Percentiles rank a stretch among this genome's conserved stretches.
These are phyloP conservation scores for Panicum hallii DNA, from an alignment of 202 grass and related monocot species.

Conservation along the genomic window DNA sequence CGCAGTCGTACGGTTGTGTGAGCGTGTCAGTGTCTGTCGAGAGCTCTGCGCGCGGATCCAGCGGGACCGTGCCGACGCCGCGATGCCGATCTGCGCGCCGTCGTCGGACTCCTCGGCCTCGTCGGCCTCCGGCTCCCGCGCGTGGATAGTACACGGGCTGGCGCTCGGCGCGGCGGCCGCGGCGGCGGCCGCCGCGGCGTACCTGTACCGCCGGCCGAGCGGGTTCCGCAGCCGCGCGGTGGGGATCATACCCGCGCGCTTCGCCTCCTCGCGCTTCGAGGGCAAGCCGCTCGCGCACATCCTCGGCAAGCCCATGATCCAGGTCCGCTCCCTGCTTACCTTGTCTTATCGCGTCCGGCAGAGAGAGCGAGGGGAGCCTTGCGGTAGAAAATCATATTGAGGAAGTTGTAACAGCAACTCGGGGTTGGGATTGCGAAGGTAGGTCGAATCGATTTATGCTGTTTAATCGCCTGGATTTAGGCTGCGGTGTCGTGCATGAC, in stretches of 20 bases:
- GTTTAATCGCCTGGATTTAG: not conserved
- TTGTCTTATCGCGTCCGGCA: not conserved
- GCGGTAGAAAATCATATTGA: not conserved
- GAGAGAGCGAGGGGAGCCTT: not conserved
- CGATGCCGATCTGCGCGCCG: conserved; percentile 79
- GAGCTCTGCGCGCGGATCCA: conserved; percentile 8
- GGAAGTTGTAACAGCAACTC: not conserved
- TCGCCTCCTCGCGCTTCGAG: conserved; percentile 93
- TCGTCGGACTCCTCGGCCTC: conserved; percentile 57
- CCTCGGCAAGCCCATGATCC: conserved; percentile 97
- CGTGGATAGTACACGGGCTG: conserved; percentile 65
- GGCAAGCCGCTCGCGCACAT: conserved; percentile 86
- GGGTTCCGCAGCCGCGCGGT: conserved; percentile 75
- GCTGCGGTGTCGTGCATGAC: not conserved
- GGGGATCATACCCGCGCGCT: conserved; percentile 90
- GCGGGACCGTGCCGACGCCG: conserved; percentile 8
- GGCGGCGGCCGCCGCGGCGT: conserved; percentile 46
- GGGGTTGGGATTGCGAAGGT: not conserved
- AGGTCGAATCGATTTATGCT: not conserved
- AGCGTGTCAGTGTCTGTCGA: not conserved
- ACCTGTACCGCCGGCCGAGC: conserved; percentile 53
- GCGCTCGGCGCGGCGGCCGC: conserved; percentile 59
- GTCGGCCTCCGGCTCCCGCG: conserved; percentile 43
- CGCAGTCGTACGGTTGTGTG: not conserved
- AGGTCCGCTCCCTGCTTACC: conserved; percentile 46